Percentiles rank a stretch among this genome's conserved stretches.
phyloP scores from a whole-genome alignment of 495 filamentous ascomycete genomes.

The Hyaloscypha finlandica region DNA sequence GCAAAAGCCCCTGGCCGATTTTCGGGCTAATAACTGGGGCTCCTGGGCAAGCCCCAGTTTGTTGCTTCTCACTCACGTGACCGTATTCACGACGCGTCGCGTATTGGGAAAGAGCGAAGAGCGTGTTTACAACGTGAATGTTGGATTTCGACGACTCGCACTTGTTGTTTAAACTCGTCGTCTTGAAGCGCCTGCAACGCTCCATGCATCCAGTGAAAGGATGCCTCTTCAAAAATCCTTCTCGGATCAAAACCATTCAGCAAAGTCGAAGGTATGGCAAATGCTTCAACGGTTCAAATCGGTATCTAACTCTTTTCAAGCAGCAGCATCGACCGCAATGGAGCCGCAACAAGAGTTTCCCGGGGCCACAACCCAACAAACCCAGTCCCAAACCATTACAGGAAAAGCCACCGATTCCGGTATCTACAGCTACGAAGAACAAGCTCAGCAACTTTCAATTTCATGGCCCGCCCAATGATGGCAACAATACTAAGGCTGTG shows the following conservation, averaged over 20 bases:
- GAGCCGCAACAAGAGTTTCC: conserved; percentile 49
- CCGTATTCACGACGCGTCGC: not conserved
- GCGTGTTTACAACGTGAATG: not conserved
- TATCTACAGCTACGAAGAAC: conserved; percentile 50
- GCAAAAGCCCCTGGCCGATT: not conserved
- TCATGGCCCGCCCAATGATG: conserved; percentile 14
- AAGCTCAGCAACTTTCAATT: conserved; percentile 54
- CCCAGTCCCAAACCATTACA: conserved; percentile 29
- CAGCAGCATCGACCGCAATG: conserved; percentile 44
- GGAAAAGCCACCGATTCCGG: conserved; percentile 36
- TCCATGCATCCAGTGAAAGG: not conserved
- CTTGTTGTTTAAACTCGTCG: not conserved
- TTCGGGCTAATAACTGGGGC: not conserved
- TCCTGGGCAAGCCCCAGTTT: not conserved
- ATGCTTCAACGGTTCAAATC: not conserved
- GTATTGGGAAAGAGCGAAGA: not conserved
- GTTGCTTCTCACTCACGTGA: not conserved
- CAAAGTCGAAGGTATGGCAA: conserved; percentile 26
- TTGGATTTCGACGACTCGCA: not conserved
- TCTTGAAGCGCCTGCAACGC: not conserved
- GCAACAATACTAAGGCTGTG: conserved; percentile 11
- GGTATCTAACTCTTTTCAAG: conserved; percentile 17
- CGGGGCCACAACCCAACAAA: conserved; percentile 29
- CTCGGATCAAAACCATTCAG: conserved; percentile 45
- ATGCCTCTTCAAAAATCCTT: conserved; percentile 56